Percentiles rank a stretch among this genome's conserved stretches.
Evolutionary conservation across 1,139 yeast genomes (phyloP).

Genomic region (Hansenula sp.): DNA sequence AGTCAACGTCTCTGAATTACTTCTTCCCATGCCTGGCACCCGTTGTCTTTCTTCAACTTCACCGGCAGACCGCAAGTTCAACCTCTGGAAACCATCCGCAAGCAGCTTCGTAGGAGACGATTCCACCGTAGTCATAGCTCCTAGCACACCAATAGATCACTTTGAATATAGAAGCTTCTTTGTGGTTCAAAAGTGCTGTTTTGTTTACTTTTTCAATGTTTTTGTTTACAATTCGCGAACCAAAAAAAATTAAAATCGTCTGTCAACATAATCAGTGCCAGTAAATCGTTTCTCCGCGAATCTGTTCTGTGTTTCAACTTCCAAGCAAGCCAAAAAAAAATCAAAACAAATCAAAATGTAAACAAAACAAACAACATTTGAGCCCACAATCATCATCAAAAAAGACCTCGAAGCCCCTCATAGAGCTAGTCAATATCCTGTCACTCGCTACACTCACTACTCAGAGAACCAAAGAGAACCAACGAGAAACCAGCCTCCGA

Average conservation of each 20-base stretch:
- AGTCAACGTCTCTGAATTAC: slow-evolving; percentile 2
- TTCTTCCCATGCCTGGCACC: neutral
- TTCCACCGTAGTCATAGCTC: neutral
- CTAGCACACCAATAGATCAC: no score
- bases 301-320: neutral
- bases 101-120: slow-evolving; percentile 13
- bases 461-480: no score
- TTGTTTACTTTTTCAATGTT: neutral
- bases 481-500: no score
- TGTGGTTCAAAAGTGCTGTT: no score
- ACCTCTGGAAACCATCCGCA: slow-evolving; percentile 10
- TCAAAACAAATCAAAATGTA: slow-evolving; percentile 1
- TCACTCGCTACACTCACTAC: no score
- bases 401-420: no score
- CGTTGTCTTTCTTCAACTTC: neutral
- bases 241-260: no score
- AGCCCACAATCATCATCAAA: no score
- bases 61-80: slow-evolving; percentile 6
- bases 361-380: neutral
- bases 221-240: no score
- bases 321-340: neutral
- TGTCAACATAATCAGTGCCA: no score
- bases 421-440: no score
- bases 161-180: no score
- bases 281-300: neutral